Conservation (phyloP, 805 yeast species). For the Hanseniaspora mollemarum region DNA sequence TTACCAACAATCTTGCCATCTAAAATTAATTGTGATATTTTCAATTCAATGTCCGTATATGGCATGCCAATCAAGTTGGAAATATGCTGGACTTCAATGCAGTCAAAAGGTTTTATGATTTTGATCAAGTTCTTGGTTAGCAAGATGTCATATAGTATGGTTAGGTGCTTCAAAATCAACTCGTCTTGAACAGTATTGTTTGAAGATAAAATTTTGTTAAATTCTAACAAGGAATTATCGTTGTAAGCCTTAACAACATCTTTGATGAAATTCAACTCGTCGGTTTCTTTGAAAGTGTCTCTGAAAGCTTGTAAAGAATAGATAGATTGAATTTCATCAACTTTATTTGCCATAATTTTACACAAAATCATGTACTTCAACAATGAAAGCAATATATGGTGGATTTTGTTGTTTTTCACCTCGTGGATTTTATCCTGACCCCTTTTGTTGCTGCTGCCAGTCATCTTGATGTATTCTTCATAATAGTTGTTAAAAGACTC, state of each 20-base stretch:
- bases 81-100: constrained; percentile 85
- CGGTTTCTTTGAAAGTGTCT: constrained; percentile 41
- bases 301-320: constrained; percentile 38
- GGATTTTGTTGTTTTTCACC: constrained; percentile 30
- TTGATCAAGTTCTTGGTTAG: constrained; percentile 87
- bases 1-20: constrained; percentile 95
- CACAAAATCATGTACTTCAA: constrained; percentile 86
- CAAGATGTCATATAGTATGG: constrained; percentile 82
- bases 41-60: constrained; percentile 80
- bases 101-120: constrained; percentile 89
- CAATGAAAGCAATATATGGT: constrained; percentile 60
- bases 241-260: constrained; percentile 83
- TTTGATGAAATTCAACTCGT: constrained; percentile 88
- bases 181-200: constrained; percentile 58
- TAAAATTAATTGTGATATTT: constrained; percentile 88
- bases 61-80: constrained; percentile 82
- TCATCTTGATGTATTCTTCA: constrained; percentile 22
- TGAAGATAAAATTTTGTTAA: constrained; percentile 73
- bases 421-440: constrained; percentile 23
- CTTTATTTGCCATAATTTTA: constrained; percentile 80
- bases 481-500: constrained; percentile 90
- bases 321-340: constrained; percentile 74
- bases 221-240: constrained; percentile 80
- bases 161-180: constrained; percentile 81
- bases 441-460: constrained; percentile 18